Base-by-base conservation (phyloP, 805 yeast genomes). In the Ogataea trehalophila region DNA sequence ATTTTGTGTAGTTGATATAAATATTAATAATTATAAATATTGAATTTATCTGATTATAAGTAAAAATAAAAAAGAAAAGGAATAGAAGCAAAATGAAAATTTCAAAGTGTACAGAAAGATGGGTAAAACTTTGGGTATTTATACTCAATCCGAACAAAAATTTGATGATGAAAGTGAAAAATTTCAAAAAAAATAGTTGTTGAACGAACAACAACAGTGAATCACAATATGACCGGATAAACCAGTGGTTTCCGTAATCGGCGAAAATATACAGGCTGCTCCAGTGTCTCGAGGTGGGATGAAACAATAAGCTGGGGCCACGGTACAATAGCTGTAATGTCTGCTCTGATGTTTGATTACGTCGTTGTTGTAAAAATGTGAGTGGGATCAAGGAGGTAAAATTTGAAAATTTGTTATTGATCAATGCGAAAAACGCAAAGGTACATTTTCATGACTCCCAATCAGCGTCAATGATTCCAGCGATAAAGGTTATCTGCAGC, bases 1-100 rank as follows among this genome's bases (percentile, higher is more conserved):
- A 83, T 82, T 72, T 44, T 59, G 43, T 23, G 23, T 33, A 29
- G 16, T 39, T 13, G 26, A 18, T 33, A 26, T 42, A 14, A 6
- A 33, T 42, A 9, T 18, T 22, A 15, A 26, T 33, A 22, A 20
- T 41, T 33, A 18, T 23, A 15, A 33, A 31, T 14, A 29, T 26
- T 16, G 29, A 36, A 33, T n/a, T 38, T 33, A n/a, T 37, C 17
- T 29, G 37, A 18, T 42, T 16, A 23, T 37, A 33, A 39, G 20
- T 26, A 31, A 39, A 38, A 37, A 36, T 16, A 29, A 23, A 34
- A 39, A 42, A 39, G 40, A 34, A 38, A 45, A 23, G 29, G 37
- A 38, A 41, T 9, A 26, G 31, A 26, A 26, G 4, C 9, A 26
- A 26, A 6, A 20, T 15, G 42, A 17, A 37, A 47, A 29, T 4